Evolutionary conservation across 371 early-diverging fungal genomes (phyloP).

Genomic region (Actinomortierella ambigua): DNA sequence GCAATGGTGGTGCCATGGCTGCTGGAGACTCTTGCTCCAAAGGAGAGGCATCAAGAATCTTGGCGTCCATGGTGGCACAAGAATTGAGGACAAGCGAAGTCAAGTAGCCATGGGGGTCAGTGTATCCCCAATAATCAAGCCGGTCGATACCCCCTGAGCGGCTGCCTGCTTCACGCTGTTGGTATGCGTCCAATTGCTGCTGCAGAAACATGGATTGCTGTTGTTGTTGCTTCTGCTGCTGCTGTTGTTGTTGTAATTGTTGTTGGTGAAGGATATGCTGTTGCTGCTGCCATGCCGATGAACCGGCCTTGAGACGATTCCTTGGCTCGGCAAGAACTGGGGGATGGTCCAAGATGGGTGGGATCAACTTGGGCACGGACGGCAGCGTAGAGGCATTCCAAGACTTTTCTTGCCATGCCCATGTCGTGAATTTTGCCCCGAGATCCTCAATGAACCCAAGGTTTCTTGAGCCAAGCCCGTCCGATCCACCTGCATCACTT

Average conservation of each 20-base stretch:
- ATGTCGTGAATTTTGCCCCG: conserved; percentile 38
- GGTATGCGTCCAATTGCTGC: conserved; percentile 36
- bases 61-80: conserved; percentile 37
- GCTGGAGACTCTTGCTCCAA: conserved; percentile 14
- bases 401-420: conserved; percentile 45
- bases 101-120: conserved; percentile 39
- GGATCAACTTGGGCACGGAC: conserved; percentile 37
- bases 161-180: conserved; percentile 5
- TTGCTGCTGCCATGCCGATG: conserved; percentile 39
- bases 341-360: conserved; percentile 28
- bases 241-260: conserved; percentile 31
- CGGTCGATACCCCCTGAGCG: conserved; percentile 19
- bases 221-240: conserved; percentile 36
- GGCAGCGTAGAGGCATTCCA: conserved; percentile 37
- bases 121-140: conserved; percentile 41
- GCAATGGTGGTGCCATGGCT: conserved; percentile 5
- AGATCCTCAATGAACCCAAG: conserved; percentile 40
- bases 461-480: conserved; percentile 42
- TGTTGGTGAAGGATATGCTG: conserved; percentile 22
- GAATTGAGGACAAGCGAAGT: conserved; percentile 43
- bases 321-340: conserved; percentile 33
- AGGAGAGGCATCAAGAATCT: conserved; percentile 27
- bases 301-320: conserved; percentile 37
- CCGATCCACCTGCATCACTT: conserved; percentile 32
- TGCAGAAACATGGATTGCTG: conserved; percentile 27